These are phyloP conservation scores for Trametes cingulata DNA, from an alignment of 768 basidiomycete genomes.

Conservation along the genomic window DNA sequence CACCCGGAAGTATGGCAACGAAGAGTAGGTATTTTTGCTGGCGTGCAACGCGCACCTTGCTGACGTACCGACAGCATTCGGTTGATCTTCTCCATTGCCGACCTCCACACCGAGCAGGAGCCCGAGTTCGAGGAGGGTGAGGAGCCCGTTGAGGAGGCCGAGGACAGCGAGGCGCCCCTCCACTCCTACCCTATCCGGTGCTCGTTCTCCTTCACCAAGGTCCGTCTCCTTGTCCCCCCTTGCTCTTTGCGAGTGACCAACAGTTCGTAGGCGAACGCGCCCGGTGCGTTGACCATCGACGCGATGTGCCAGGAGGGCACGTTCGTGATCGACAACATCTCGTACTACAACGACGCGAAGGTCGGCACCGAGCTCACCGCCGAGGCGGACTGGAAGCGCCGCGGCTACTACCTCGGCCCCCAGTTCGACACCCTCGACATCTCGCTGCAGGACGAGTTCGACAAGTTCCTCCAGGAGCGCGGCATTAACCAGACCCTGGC, in stretches of 20 bases:
- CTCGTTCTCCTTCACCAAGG: conserved; percentile 86
- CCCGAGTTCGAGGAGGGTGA: conserved; percentile 38
- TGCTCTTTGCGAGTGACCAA: background rate
- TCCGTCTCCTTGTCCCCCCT: conserved; percentile 25
- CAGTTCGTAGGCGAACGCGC: conserved; percentile 42
- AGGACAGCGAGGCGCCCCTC: conserved; percentile 36
- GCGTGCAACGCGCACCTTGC: background rate
- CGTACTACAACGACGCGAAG: conserved; percentile 75
- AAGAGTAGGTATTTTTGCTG: conserved; percentile 57
- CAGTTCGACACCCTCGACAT: conserved; percentile 93
- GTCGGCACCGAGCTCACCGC: conserved; percentile 76
- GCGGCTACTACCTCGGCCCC: conserved; percentile 91
- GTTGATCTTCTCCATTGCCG: conserved; percentile 90
- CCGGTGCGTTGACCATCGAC: conserved; percentile 78
- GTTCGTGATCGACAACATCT: conserved; percentile 87
- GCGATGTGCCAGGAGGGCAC: conserved; percentile 75
- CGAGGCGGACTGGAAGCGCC: conserved; percentile 92
- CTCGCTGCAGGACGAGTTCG: conserved; percentile 87
- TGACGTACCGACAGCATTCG: conserved; percentile 60
- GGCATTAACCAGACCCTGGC: conserved; percentile 84
- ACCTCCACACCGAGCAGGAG: conserved; percentile 59
- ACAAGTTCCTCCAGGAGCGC: conserved; percentile 85
- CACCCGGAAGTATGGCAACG: conserved; percentile 85
- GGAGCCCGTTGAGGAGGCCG: conserved; percentile 40
- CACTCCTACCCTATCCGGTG: conserved; percentile 72